Conservation (phyloP, 441 rosid species). For the Iberis amara region DNA sequence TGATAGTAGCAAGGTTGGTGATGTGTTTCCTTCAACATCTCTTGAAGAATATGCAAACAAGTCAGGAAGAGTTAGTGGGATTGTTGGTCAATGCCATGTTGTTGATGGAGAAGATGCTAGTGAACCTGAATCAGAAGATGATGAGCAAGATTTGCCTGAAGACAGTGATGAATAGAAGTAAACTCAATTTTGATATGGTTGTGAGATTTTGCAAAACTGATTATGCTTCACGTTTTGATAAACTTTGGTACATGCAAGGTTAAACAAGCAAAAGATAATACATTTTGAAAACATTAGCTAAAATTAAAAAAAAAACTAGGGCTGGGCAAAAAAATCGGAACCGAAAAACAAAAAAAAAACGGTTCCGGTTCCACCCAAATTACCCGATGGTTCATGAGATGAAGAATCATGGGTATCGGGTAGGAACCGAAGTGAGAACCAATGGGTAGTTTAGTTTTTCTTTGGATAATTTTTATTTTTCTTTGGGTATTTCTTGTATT, state of each 20-base stretch:
- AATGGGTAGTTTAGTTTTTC: too few relatives aligned
- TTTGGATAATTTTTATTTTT: too few relatives aligned
- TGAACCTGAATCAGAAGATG: constrained; percentile 28
- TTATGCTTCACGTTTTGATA: constrained; percentile 10
- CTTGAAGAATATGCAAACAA: constrained; percentile 72
- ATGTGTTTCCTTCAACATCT: constrained; percentile 65
- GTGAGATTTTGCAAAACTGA: neutral
- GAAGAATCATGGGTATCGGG: too few relatives aligned
- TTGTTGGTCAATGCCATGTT: constrained; percentile 5
- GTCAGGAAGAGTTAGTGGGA: constrained; percentile 36
- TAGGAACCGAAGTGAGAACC: too few relatives aligned
- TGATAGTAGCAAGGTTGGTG: constrained; percentile 71
- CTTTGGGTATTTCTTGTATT: too few relatives aligned
- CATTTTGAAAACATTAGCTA: too few relatives aligned
- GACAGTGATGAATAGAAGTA: constrained; percentile 19
- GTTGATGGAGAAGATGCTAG: constrained; percentile 20
- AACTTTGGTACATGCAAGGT: too few relatives aligned
- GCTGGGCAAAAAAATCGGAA: too few relatives aligned
- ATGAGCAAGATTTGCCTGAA: constrained; percentile 24
- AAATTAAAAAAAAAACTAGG: neutral
- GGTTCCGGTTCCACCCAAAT: too few relatives aligned
- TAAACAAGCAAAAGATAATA: too few relatives aligned
- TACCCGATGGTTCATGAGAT: too few relatives aligned
- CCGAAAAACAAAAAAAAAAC: too few relatives aligned
- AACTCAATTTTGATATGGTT: neutral